A percentile compares a stretch with the other conserved stretches of the same genome.
Conservation (phyloP, 805 yeast species). For the Suhomyces faveliae region DNA sequence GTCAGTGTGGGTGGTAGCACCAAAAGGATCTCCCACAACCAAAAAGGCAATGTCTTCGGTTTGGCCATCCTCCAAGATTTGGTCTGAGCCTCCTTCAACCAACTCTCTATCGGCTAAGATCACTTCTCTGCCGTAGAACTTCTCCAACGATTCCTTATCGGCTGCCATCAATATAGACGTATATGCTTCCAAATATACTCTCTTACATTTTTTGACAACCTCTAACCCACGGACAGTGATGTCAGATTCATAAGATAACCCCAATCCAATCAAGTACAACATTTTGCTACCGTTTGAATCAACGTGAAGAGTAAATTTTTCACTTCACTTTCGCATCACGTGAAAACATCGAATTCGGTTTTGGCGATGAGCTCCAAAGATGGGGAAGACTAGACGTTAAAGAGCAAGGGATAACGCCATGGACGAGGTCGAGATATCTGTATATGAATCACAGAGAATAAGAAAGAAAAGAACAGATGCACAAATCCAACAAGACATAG, state of each 20-base stretch:
- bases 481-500: conserved; percentile 19
- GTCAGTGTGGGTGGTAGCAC: conserved; percentile 98
- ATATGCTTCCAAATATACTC: conserved; percentile 94
- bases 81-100: conserved; percentile 87
- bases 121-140: conserved; percentile 81
- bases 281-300: conserved; percentile 34
- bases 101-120: conserved; percentile 91
- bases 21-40: conserved; percentile 97
- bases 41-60: conserved; percentile 85
- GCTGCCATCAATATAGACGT: conserved; percentile 96
- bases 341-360: conserved; percentile 3
- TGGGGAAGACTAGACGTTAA: background rate
- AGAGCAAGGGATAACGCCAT: background rate
- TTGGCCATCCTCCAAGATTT: conserved; percentile 73
- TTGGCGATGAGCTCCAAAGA: background rate
- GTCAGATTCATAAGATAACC: conserved; percentile 83
- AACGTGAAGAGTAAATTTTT: conserved; percentile 1
- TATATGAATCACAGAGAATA: background rate
- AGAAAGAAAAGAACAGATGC: conserved; percentile 2
- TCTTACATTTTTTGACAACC: conserved; percentile 73
- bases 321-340: conserved; percentile 6
- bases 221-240: conserved; percentile 94
- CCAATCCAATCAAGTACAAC: conserved; percentile 90
- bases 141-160: conserved; percentile 66
- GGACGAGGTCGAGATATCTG: background rate